Evolutionary conservation across 2,329 filamentous ascomycete species (phyloP).

Genomic region (Sclerotinia minor): DNA sequence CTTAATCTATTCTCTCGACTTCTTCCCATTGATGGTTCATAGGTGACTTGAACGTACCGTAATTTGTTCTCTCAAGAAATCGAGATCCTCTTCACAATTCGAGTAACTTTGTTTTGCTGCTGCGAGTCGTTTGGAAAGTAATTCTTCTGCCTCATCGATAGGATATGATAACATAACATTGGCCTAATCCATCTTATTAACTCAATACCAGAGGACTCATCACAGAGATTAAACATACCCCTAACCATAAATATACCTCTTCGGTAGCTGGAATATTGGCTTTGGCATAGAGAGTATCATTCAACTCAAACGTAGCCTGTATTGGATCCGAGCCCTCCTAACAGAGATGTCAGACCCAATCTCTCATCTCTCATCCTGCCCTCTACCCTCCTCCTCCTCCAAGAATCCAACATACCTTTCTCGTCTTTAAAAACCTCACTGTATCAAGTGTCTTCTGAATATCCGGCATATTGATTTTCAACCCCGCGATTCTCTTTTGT

Average conservation of each 20-base stretch:
- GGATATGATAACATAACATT: conserved; percentile 98
- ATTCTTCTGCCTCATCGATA: conserved; percentile 77
- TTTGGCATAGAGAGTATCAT: conserved; percentile 92
- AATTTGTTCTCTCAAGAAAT: conserved; percentile 94
- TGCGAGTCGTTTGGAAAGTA: conserved; percentile 74
- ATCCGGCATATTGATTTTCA: conserved; percentile 95
- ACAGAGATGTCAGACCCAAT: conserved; percentile 27
- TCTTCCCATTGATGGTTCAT: background rate
- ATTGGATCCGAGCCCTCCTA: conserved; percentile 61
- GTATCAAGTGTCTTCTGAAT: conserved; percentile 95
- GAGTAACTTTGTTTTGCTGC: conserved; percentile 76
- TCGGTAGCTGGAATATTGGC: conserved; percentile 79
- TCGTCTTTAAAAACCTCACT: conserved; percentile 77
- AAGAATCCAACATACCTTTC: conserved; percentile 56
- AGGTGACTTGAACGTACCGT: conserved; percentile 60
- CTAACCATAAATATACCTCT: conserved; percentile 97
- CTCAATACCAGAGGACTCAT: background rate
- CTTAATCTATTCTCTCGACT: conserved; percentile 1
- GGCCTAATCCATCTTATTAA: conserved; percentile 54
- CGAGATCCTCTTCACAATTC: conserved; percentile 95
- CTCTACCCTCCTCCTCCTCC: background rate
- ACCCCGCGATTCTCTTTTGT: conserved; percentile 73
- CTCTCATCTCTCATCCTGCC: background rate
- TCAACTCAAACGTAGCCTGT: conserved; percentile 92
- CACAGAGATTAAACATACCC: conserved; percentile 54